phyloP scores from a whole-genome alignment of 2,329 filamentous ascomycete species.

The Fusarium buxicola region DNA sequence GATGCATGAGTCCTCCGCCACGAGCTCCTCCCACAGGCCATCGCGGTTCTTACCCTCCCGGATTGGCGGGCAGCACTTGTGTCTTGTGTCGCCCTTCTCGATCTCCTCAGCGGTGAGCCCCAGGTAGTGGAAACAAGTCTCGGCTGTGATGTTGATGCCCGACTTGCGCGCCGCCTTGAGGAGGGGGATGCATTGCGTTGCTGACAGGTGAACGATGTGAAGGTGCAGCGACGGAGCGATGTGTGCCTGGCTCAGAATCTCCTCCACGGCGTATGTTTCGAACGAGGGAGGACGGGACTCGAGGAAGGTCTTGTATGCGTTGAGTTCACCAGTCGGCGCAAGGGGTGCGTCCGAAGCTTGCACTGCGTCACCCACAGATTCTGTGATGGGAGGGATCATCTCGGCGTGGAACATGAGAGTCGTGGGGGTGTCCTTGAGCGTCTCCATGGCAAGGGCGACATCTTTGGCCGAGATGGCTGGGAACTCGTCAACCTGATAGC shows the following conservation, averaged over 20 bases:
- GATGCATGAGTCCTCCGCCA: conserved; percentile 79
- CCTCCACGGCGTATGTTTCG: conserved; percentile 89
- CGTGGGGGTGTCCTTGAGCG: conserved; percentile 82
- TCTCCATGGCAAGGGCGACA: conserved; percentile 82
- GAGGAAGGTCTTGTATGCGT: conserved; percentile 89
- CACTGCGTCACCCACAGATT: conserved; percentile 82
- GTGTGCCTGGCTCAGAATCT: conserved; percentile 85
- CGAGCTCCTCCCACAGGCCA: conserved; percentile 86
- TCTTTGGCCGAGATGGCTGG: conserved; percentile 87
- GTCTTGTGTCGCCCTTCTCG: conserved; percentile 84
- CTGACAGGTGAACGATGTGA: conserved; percentile 94
- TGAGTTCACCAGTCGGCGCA: conserved; percentile 76
- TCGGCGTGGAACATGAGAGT: conserved; percentile 99
- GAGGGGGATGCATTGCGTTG: conserved; percentile 87
- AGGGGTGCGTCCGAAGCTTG: conserved; percentile 76
- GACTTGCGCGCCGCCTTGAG: conserved; percentile 76
- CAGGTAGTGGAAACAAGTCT: conserved; percentile 96
- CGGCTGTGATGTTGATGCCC: conserved; percentile 89
- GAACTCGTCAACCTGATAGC: conserved; percentile 86
- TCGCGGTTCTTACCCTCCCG: conserved; percentile 85
- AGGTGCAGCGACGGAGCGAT: conserved; percentile 84
- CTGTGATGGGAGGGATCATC: conserved; percentile 90
- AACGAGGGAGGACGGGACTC: conserved; percentile 89
- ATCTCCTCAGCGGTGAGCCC: conserved; percentile 86
- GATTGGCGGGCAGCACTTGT: conserved; percentile 97